Evolutionary conservation across 768 basidiomycete species (phyloP), one percentile per base, ranked within the genome.

Genomic region (Pulveroboletus sp.): DNA sequence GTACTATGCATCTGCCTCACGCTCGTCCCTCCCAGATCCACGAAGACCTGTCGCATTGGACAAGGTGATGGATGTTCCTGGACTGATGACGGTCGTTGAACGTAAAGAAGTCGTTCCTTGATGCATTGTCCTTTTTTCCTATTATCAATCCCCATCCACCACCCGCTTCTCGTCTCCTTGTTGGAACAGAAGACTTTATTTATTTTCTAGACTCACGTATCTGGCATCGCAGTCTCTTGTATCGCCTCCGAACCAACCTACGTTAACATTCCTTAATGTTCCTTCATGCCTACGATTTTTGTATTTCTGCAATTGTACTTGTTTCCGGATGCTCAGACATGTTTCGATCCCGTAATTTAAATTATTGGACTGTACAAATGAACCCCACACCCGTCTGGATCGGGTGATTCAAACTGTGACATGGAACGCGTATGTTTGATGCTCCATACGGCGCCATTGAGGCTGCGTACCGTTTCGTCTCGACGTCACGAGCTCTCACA

Each of bases 21-120:
- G 75, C 44, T 80, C 82, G 3, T 60, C 67, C 8, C 56, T 56
- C 3, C 66, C 71, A 3, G 84, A 89, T 64, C 80, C 85, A 13
- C 76, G 76, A 57, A 73, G 71, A 24, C 85, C 85, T 1, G 78
- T 88, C 24, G 79, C 79, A 1, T 62, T 87, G 41, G 79, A 84
- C 50, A 74, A 77, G 51, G 80, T 77, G 43, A 76, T 70, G 56
- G 75, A 77, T 54, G 74, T 89, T 6, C 82, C 83, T 2, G 88
- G 87, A 8, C 74, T 88, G 28, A 90, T 89, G 88, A 88, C 84
- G 35, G 78, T 89, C 61, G 24, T 83, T 43, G 70, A 69, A 41
- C 73, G 82, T 42, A 71, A 67, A 54, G 68, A 60, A 49, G 39
- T 61, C 24, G 24, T 40, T 3, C 49, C 37, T 44, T 68, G 52